phyloP scores from a whole-genome alignment of 2,329 filamentous ascomycete species.

The Lachnellula occidentalis region DNA sequence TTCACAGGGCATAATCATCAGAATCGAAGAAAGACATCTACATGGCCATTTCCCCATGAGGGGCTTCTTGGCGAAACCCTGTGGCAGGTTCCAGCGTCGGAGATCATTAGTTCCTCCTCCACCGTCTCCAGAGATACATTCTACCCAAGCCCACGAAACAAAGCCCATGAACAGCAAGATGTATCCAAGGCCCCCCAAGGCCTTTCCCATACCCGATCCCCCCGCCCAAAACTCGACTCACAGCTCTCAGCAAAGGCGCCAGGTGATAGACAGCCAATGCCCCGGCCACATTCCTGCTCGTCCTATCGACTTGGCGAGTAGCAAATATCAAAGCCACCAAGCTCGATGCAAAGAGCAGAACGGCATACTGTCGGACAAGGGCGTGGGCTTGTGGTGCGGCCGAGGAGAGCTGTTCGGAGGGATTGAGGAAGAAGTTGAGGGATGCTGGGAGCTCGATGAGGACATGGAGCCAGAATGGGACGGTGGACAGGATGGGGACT shows the following conservation, averaged over 20 bases:
- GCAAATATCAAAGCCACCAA: conserved; percentile 32
- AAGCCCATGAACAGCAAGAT: conserved; percentile 21
- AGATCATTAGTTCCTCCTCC: neutral
- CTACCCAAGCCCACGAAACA: conserved; percentile 7
- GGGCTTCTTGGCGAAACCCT: no score
- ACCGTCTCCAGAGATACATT: neutral
- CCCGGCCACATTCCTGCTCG: conserved; percentile 28
- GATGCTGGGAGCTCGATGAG: conserved; percentile 34
- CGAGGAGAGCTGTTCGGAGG: conserved; percentile 27
- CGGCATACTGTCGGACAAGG: conserved; percentile 35
- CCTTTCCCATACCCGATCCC: conserved; percentile 5
- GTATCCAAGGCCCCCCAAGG: conserved; percentile 24
- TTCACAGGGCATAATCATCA: no score
- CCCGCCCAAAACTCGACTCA: conserved; percentile 11
- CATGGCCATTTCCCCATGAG: no score
- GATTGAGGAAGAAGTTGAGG: conserved; percentile 33
- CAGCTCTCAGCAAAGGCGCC: conserved; percentile 29
- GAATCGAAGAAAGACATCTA: no score
- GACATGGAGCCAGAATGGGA: conserved; percentile 31
- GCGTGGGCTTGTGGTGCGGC: conserved; percentile 33
- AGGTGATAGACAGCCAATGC: conserved; percentile 34
- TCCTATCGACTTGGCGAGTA: conserved; percentile 24
- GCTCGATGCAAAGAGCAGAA: conserved; percentile 31
- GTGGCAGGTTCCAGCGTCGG: neutral
- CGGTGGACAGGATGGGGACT: conserved; percentile 1